Evolutionary conservation across 192 early-diverging fungal species (phyloP), one percentile per base, ranked within the genome.

Genomic region (Podila verticillata): DNA sequence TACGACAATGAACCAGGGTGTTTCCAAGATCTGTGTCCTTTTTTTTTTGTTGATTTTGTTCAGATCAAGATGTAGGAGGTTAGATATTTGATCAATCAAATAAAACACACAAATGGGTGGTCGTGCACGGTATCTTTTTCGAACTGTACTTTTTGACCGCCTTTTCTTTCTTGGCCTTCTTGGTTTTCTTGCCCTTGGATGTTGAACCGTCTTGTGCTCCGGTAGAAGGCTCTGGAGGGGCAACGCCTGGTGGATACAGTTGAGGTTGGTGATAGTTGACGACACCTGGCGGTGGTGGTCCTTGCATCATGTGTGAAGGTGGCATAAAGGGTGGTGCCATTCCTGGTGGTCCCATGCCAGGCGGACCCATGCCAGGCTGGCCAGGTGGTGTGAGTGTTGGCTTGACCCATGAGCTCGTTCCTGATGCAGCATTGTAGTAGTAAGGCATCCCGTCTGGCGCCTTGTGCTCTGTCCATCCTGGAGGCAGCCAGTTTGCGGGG

Each of bases 1-100:
- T 36, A 86, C 83, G 1, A 95, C 89, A 60, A 96, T 89, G 49
- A 87, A 87, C 95, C 95, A 96, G 7, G 74, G 63, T 0, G 92
- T 89, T 36, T 88, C 87, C 31, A 92, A 87, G 35, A 96, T 89
- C 36, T 87, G 75, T 47, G 73, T 83, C 48, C 87, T 88, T 65
- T 26, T 28, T 8, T 15, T 12, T 24, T 54, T n/a, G 15, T 39
- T 12, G 36, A n/a, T n/a, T n/a, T 22, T 54, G 20, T 54, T 4
- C 24, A 54, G 24, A 54, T 54, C 22, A 54, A 6, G 51, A 24
- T 47, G 10, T 0, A 24, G 12, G 13, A 44, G 39, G 39, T 44
- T 44, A 44, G 39, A 44, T 44, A 17, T 10, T 44, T 44, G 39
- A 44, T 44, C 39, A n/a, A n/a, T n/a, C n/a, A n/a, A n/a, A n/a